Base-by-base conservation (phyloP, 345 rosid species). In the Barbarea vulgaris region DNA sequence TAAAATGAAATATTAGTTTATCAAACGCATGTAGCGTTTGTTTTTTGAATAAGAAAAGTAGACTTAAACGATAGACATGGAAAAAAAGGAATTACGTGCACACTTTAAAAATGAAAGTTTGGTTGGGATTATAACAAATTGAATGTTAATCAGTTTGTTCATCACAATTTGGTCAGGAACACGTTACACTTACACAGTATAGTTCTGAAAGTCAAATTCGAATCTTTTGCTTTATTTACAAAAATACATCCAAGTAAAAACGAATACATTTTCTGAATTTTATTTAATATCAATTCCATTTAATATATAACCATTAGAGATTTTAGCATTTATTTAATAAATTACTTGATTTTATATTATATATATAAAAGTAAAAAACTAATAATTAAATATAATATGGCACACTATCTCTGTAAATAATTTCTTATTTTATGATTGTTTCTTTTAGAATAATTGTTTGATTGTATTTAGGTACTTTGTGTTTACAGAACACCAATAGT, bases 61-160 rank as follows among this genome's bases (percentile, higher is more conserved):
- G n/a, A 22, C 53, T 19, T 53, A 5, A 69, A 21, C 33, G 6
- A 31, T 34, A 54, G 33, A 53, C 8, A 54, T 51, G 37, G 13
- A 22, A 22, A 24, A 5, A 54, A 56, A 57, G 67, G 60, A 64
- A 57, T 77, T 64, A 64, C 80, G 77, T 77, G 77, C 81, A 77
- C 76, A 71, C n/a, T 63, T 55, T 63, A 47, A 22, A 76, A 70
- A 28, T 71, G 39, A 48, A 55, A 27, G 28, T 77, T 56, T 34
- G 80, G 76, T 64, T 25, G 13, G 46, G 76, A 27, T 61, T 13
- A 46, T 42, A 51, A 15, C 52, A 54, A 25, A 46, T 19, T 4
- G 67, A 24, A 54, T 54, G 34, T 27, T 19, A 55, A 44, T 52
- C 42, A 60, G 50, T 41, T 48, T 18, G 30, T 63, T 60, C 63